Percentiles rank a stretch among this genome's conserved stretches.
Evolutionary conservation across 176 grass and related monocot genomes (phyloP).

Genomic region (Cenchrus purpureus): DNA sequence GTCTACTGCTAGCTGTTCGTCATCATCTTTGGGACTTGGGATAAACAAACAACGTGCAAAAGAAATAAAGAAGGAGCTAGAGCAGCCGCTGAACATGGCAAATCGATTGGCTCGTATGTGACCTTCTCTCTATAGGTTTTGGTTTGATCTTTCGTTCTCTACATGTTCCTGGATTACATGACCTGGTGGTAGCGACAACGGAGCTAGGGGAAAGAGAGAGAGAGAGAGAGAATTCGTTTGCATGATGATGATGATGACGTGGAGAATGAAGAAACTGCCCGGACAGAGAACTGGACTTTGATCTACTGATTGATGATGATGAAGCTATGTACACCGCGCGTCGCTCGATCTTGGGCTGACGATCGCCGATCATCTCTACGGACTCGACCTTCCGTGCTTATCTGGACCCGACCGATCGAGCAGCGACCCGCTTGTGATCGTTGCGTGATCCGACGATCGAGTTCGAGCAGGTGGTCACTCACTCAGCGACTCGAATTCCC

Average conservation of each 20-base stretch:
- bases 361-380: background rate
- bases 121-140: slow-evolving; percentile 43
- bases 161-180: slow-evolving; percentile 50
- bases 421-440: background rate
- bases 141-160: slow-evolving; percentile 25
- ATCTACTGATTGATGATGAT: slow-evolving; percentile 6
- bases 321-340: slow-evolving; percentile 50
- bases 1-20: background rate
- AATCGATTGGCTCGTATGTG: slow-evolving; percentile 3
- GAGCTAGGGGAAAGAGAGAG: background rate
- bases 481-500: slow-evolving; percentile 88
- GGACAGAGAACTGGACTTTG: slow-evolving; percentile 29
- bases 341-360: background rate
- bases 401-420: background rate
- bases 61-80: background rate
- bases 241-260: background rate
- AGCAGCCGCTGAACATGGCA: slow-evolving; percentile 2
- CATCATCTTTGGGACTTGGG: background rate
- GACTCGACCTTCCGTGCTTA: background rate
- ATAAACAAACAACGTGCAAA: background rate
- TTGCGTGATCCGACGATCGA: background rate
- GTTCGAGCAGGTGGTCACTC: background rate
- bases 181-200: slow-evolving; percentile 18
- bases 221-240: slow-evolving; percentile 5
- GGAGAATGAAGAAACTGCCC: background rate